Evolutionary conservation across 257 asterid species (phyloP).

Genomic region (Solanum commersonii): DNA sequence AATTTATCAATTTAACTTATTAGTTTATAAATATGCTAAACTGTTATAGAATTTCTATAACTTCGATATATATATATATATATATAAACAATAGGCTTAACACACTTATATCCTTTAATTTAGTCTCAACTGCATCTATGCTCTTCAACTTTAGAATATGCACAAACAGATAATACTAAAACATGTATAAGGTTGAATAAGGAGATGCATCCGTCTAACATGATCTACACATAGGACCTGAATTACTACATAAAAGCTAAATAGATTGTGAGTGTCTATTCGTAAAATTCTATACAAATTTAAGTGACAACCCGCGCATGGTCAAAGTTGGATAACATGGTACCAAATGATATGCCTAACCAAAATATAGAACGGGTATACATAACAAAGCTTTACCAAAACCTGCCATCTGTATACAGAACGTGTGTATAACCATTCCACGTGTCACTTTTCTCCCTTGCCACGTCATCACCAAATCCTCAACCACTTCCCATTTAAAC

Average conservation of each 20-base stretch:
- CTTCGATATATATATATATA: no score
- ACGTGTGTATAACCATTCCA: neutral
- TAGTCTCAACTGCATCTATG: no score
- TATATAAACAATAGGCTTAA: no score
- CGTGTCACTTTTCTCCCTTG: neutral
- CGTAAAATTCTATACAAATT: no score
- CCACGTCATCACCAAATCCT: neutral
- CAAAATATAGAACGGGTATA: no score
- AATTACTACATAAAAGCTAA: no score
- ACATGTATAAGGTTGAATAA: accelerated
- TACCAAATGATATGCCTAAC: neutral
- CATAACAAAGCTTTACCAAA: neutral
- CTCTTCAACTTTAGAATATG: accelerated
- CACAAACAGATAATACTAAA: accelerated
- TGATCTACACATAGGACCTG: no score
- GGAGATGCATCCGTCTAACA: accelerated
- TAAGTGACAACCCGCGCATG: accelerated
- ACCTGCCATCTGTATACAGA: neutral
- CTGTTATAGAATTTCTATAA: no score
- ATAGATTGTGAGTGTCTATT: accelerated
- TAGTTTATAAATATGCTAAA: no score
- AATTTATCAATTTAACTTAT: no score
- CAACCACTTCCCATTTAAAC: neutral
- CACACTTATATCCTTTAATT: no score
- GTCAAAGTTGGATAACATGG: no score